phyloP scores from a whole-genome alignment of 495 filamentous ascomycete genomes.

The Podospora didyma region DNA sequence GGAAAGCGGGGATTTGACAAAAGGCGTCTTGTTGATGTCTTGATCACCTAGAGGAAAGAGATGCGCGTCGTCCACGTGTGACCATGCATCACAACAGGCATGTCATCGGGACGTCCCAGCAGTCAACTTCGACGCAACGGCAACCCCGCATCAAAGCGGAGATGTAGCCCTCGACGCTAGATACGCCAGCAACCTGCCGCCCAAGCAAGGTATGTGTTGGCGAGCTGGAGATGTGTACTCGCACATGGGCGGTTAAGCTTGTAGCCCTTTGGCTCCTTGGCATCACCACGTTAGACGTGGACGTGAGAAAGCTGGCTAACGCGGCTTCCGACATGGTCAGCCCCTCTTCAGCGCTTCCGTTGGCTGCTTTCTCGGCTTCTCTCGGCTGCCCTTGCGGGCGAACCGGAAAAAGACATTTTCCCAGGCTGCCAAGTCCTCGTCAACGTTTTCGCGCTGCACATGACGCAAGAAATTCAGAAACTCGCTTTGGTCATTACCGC shows the following conservation, averaged over 20 bases:
- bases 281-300: constrained; percentile 61
- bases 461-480: constrained; percentile 74
- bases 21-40: constrained; percentile 89
- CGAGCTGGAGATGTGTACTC: constrained; percentile 97
- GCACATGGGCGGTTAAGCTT: constrained; percentile 81
- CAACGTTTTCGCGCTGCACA: constrained; percentile 71
- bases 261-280: constrained; percentile 50
- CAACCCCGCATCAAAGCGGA: constrained; percentile 83
- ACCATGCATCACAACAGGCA: constrained; percentile 86
- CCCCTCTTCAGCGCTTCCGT: constrained; percentile 32
- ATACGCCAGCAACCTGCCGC: constrained; percentile 81
- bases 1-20: constrained; percentile 76
- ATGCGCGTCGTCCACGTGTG: constrained; percentile 83
- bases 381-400: constrained; percentile 59
- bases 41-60: constrained; percentile 82
- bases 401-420: constrained; percentile 69
- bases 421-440: constrained; percentile 62
- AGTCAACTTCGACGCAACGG: constrained; percentile 94
- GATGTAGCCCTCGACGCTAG: constrained; percentile 93
- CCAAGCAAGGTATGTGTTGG: constrained; percentile 96
- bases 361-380: constrained; percentile 35
- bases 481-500: constrained; percentile 63
- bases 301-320: constrained; percentile 74
- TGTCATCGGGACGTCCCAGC: constrained; percentile 86
- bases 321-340: constrained; percentile 67